phyloP scores from a whole-genome alignment of 2,329 filamentous ascomycete species.

The Cladorrhinum sp. region DNA sequence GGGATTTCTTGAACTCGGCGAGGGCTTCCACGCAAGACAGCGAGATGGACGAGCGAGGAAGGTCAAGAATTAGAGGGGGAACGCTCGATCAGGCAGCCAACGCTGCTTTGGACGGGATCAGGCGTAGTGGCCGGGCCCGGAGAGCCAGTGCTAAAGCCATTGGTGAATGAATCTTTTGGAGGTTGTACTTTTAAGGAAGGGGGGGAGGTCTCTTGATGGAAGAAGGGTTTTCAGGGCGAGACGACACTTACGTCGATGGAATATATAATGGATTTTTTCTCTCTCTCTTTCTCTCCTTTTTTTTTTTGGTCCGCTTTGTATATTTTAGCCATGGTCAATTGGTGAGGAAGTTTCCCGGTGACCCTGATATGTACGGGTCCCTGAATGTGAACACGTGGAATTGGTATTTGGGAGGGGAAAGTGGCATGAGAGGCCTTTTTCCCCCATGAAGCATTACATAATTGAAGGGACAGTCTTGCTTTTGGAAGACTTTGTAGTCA shows the following conservation, averaged over 20 bases:
- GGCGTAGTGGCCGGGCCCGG: constrained; percentile 26
- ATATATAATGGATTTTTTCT: background rate
- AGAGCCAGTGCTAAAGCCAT: constrained; percentile 22
- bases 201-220: background rate
- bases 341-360: background rate
- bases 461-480: background rate
- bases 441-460: background rate
- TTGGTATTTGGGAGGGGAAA: background rate
- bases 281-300: background rate
- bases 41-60: constrained; percentile 5
- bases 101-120: constrained; percentile 8
- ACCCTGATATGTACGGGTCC: no score
- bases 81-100: background rate
- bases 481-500: background rate
- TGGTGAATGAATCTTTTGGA: no score
- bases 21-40: constrained; percentile 4
- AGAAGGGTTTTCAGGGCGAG: no score
- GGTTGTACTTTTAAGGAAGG: background rate
- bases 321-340: background rate
- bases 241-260: background rate
- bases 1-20: constrained; percentile 6
- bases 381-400: background rate
- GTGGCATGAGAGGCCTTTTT: background rate
- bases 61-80: constrained; percentile 3
- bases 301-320: background rate